Percentiles rank a stretch among this genome's conserved stretches.
These are phyloP conservation scores for Zymoseptoria pseudotritici DNA, from an alignment of 2,329 filamentous ascomycete species.

Conservation along the genomic window DNA sequence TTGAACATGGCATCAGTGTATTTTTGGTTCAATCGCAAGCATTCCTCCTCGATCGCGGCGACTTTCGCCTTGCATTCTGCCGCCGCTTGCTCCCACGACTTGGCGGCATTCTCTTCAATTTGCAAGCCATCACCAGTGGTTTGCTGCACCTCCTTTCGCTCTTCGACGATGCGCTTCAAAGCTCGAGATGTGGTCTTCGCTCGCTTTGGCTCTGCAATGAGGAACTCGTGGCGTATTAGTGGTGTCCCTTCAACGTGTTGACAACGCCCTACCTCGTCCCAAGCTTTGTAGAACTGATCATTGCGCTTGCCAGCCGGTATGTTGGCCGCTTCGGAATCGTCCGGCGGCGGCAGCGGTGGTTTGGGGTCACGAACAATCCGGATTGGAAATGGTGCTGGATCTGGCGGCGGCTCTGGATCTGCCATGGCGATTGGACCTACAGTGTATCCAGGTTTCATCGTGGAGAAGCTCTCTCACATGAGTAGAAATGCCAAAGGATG, in stretches of 20 bases:
- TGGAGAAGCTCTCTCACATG: not conserved
- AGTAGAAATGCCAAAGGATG: not conserved
- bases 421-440: conserved; percentile 4
- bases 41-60: conserved; percentile 53
- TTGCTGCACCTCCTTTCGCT: conserved; percentile 14
- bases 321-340: conserved; percentile 1
- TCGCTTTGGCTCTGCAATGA: conserved; percentile 22
- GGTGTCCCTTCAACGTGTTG: too few relatives aligned
- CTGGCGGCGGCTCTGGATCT: conserved; percentile 14
- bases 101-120: conserved; percentile 22
- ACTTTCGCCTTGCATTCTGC: conserved; percentile 59
- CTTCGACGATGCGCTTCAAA: conserved; percentile 14
- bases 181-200: conserved; percentile 19
- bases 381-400: conserved; percentile 23
- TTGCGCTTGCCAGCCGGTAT: conserved; percentile 9
- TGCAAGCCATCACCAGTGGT: conserved; percentile 18
- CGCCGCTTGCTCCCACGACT: conserved; percentile 64
- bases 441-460: conserved; percentile 15
- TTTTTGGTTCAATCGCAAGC: conserved; percentile 71
- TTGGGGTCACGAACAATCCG: conserved; percentile 17
- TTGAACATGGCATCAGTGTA: conserved; percentile 85
- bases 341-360: conserved; percentile 7
- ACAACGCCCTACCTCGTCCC: conserved; percentile 15
- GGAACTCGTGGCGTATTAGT: conserved; percentile 12
- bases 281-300: conserved; percentile 24